phyloP scores from a whole-genome alignment of 306 rosid genomes.

The Astragalus membranaceus region DNA sequence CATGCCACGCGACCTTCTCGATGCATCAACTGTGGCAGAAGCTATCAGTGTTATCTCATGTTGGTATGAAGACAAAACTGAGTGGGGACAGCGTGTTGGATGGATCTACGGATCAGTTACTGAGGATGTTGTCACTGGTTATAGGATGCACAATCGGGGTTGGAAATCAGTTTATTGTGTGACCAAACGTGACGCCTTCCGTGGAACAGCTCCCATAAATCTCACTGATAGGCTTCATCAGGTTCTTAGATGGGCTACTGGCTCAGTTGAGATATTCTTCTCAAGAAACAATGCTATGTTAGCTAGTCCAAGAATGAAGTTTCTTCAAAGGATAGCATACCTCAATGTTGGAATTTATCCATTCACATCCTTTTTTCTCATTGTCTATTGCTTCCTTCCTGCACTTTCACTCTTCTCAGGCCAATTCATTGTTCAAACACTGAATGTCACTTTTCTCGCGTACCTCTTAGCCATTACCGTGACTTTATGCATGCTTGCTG shows the following conservation, averaged over 20 bases:
- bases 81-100: conserved; percentile 96
- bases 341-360: conserved; percentile 98
- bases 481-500: conserved; percentile 76
- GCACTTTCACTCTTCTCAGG: conserved; percentile 97
- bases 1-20: conserved; percentile 75
- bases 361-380: conserved; percentile 85
- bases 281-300: conserved; percentile 88
- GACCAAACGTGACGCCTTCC: conserved; percentile 93
- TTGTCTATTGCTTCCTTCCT: conserved; percentile 94
- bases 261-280: conserved; percentile 95
- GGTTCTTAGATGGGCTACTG: conserved; percentile 97
- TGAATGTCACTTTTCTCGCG: conserved; percentile 72
- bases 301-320: conserved; percentile 79
- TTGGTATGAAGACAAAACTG: conserved; percentile 96
- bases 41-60: conserved; percentile 95
- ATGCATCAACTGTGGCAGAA: conserved; percentile 93
- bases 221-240: conserved; percentile 93
- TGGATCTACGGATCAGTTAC: conserved; percentile 99
- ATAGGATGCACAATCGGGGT: conserved; percentile 94
- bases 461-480: conserved; percentile 70
- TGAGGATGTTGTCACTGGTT: conserved; percentile 96
- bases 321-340: conserved; percentile 82
- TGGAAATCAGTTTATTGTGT: conserved; percentile 96
- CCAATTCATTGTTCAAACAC: conserved; percentile 85
- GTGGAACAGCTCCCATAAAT: conserved; percentile 95